Conservation (phyloP, 805 yeast genomes). For the Candida endomychidarum region DNA sequence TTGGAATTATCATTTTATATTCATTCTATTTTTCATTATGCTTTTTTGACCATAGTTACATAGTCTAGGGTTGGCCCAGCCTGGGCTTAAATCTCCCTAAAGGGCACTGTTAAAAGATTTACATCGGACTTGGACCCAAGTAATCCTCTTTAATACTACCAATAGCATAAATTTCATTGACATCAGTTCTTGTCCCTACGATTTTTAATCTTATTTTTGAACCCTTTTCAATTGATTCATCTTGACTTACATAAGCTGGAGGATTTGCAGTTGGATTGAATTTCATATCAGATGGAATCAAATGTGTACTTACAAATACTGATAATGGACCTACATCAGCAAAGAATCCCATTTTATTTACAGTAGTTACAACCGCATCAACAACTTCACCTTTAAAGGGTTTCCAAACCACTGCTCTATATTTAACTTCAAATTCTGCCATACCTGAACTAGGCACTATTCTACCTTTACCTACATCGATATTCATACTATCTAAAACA, state of each 20-base stretch:
- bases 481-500: conserved; percentile 90
- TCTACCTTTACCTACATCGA: conserved; percentile 92
- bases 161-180: conserved; percentile 94
- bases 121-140: conserved; percentile 71
- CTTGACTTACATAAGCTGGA: conserved; percentile 95
- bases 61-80: too few relatives aligned
- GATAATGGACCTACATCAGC: conserved; percentile 97
- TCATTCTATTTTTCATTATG: conserved; percentile 8
- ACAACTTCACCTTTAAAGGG: conserved; percentile 99
- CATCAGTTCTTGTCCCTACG: conserved; percentile 97
- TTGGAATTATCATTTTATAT: conserved; percentile 2
- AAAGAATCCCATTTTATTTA: conserved; percentile 92
- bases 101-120: too few relatives aligned
- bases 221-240: conserved; percentile 92
- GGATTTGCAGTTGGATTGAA: conserved; percentile 96
- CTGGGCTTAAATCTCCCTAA: too few relatives aligned
- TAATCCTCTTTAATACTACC: conserved; percentile 98
- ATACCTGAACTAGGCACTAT: conserved; percentile 89
- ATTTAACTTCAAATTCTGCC: conserved; percentile 95
- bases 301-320: conserved; percentile 91
- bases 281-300: conserved; percentile 90
- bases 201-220: conserved; percentile 91
- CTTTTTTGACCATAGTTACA: too few relatives aligned
- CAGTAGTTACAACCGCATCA: conserved; percentile 92
- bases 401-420: conserved; percentile 95